These are phyloP conservation scores for Ochetophila trinervis DNA, from an alignment of 306 rosid species.

Conservation along the genomic window DNA sequence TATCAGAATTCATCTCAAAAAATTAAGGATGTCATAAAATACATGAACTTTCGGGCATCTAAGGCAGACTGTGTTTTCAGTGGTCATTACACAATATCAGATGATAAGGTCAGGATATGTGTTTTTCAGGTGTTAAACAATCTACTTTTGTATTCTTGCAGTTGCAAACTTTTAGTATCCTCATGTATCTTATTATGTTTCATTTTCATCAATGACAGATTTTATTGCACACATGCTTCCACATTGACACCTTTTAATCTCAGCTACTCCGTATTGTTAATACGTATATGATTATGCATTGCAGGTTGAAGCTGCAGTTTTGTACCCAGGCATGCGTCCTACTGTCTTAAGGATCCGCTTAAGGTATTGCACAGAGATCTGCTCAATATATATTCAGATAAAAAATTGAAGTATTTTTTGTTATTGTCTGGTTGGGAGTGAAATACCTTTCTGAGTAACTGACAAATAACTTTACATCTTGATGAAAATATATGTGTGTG, in stretches of 20 bases:
- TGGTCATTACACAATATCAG: constrained; percentile 82
- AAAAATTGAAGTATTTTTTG: background rate
- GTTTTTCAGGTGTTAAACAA: background rate
- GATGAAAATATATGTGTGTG: no score
- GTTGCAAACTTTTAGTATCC: background rate
- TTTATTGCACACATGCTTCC: background rate
- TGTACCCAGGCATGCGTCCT: constrained; percentile 85
- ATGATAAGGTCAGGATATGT: constrained; percentile 64
- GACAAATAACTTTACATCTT: no score
- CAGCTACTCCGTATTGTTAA: background rate
- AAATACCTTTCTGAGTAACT: background rate
- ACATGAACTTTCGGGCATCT: constrained; percentile 75
- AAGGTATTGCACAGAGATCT: constrained; percentile 46
- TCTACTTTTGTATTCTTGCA: background rate
- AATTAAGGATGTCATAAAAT: constrained; percentile 77
- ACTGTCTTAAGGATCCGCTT: constrained; percentile 88
- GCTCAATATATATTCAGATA: background rate
- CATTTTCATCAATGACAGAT: constrained; percentile 5
- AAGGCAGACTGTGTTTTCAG: constrained; percentile 62
- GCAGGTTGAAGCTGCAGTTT: constrained; percentile 92
- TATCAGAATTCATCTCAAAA: constrained; percentile 85
- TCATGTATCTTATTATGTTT: background rate
- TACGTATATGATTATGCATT: constrained; percentile 21
- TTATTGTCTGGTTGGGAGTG: background rate
- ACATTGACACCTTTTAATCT: background rate